Conservation (phyloP, 768 basidiomycete species). For the Leccinum variicolor region DNA sequence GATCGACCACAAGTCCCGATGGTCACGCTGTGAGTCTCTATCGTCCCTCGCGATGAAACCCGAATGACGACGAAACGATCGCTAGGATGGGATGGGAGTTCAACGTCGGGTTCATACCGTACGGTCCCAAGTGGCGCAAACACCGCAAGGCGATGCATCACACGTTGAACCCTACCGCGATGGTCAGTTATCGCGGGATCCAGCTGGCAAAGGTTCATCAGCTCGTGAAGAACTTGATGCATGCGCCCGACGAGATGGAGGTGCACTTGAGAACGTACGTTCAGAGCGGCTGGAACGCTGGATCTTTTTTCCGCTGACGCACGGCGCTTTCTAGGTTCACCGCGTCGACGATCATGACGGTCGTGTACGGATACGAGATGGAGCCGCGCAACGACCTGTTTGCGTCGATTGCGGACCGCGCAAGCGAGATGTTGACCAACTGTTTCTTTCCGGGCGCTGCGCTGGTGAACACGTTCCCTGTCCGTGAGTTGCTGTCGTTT, state of each 20-base stretch:
- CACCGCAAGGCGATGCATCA: conserved; percentile 38
- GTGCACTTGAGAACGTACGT: conserved; percentile 22
- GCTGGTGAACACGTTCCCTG: conserved; percentile 31
- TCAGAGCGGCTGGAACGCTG: not conserved
- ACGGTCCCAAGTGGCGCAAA: conserved; percentile 36
- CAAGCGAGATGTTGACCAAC: conserved; percentile 27
- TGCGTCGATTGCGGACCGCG: conserved; percentile 29
- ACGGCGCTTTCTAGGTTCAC: conserved; percentile 17
- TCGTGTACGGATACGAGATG: conserved; percentile 36
- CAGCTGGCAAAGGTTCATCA: conserved; percentile 32
- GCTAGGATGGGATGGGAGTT: conserved; percentile 38
- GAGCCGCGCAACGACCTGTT: conserved; percentile 29
- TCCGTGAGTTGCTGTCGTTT: conserved; percentile 13
- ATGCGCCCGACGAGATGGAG: conserved; percentile 25
- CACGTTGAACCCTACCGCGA: conserved; percentile 29
- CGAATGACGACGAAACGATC: not conserved
- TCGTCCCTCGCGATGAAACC: not conserved
- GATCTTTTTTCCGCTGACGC: not conserved
- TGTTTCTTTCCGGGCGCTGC: conserved; percentile 30
- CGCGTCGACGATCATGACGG: conserved; percentile 30
- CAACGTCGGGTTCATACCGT: conserved; percentile 33
- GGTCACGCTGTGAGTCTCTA: conserved; percentile 15
- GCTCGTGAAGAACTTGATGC: conserved; percentile 30
- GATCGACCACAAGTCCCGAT: conserved; percentile 26
- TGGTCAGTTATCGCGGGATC: conserved; percentile 28